These are phyloP conservation scores for Phytophthora meadii DNA, from an alignment of 352 stramenopile genomes.

Conservation along the genomic window DNA sequence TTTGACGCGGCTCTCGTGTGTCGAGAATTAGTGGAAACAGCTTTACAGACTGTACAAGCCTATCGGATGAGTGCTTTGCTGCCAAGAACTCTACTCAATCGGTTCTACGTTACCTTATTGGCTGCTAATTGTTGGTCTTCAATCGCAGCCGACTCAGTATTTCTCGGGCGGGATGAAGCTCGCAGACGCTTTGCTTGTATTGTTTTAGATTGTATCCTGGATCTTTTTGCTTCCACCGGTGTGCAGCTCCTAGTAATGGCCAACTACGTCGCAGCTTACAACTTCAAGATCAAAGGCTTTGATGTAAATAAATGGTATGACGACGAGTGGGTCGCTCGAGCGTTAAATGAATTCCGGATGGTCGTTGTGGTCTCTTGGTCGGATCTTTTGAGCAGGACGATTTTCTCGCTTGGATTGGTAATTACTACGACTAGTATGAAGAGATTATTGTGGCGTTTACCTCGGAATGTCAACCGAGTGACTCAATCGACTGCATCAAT, in stretches of 20 bases:
- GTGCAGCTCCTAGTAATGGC: constrained; percentile 19
- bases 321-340: constrained; percentile 37
- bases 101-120: constrained; percentile 39
- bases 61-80: constrained; percentile 39
- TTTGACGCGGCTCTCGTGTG: constrained; percentile 28
- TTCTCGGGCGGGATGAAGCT: constrained; percentile 16
- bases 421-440: constrained; percentile 36
- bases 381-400: constrained; percentile 26
- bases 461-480: constrained; percentile 6
- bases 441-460: constrained; percentile 16
- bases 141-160: constrained; percentile 9
- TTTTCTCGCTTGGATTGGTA: constrained; percentile 33
- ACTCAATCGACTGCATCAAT: constrained; percentile 8
- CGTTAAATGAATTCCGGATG: constrained; percentile 37
- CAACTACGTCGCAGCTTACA: constrained; percentile 24
- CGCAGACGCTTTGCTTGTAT: constrained; percentile 27
- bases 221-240: constrained; percentile 30
- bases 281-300: constrained; percentile 20
- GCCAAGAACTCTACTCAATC: constrained; percentile 33
- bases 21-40: constrained; percentile 33
- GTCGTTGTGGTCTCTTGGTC: constrained; percentile 33
- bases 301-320: constrained; percentile 26
- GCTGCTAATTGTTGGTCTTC: constrained; percentile 34
- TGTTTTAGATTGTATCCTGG: constrained; percentile 24
- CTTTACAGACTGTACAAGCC: constrained; percentile 34